phyloP scores from a whole-genome alignment of 352 stramenopile species.

The Phytophthora kernoviae region DNA sequence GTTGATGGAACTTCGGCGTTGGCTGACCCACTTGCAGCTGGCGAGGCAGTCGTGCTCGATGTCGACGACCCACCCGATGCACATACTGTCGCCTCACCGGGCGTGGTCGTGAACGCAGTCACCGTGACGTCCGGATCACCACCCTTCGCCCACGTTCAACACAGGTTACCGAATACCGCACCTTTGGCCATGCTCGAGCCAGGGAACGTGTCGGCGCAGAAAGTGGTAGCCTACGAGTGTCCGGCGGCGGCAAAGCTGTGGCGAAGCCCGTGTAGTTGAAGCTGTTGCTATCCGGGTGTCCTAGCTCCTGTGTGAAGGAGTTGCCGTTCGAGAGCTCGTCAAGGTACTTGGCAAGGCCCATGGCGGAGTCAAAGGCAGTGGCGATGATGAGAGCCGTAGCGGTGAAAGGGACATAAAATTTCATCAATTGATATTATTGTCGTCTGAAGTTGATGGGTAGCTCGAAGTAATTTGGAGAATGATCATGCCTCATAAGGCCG shows the following conservation, averaged over 20 bases:
- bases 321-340: conserved; percentile 34
- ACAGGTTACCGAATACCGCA: conserved; percentile 39
- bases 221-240: conserved; percentile 7
- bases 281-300: conserved; percentile 20
- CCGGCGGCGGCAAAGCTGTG: conserved; percentile 20
- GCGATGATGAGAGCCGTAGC: conserved; percentile 2
- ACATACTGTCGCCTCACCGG: conserved; percentile 5
- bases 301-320: conserved; percentile 29
- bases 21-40: not conserved
- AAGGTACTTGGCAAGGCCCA: conserved; percentile 4
- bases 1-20: conserved; percentile 1
- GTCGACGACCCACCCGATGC: not conserved
- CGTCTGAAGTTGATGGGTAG: not conserved
- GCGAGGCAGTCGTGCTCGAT: not conserved
- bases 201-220: conserved; percentile 1
- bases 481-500: too few species aligned
- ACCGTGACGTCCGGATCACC: conserved; percentile 25
- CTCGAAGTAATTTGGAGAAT: not conserved
- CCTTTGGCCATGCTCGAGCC: conserved; percentile 19
- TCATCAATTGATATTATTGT: not conserved
- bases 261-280: conserved; percentile 30
- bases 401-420: not conserved
- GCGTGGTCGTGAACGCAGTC: conserved; percentile 8
- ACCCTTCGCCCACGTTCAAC: conserved; percentile 33
- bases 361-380: not conserved